These are phyloP conservation scores for Verticillium longisporum DNA, from an alignment of 2,329 filamentous ascomycete genomes.

Conservation along the genomic window DNA sequence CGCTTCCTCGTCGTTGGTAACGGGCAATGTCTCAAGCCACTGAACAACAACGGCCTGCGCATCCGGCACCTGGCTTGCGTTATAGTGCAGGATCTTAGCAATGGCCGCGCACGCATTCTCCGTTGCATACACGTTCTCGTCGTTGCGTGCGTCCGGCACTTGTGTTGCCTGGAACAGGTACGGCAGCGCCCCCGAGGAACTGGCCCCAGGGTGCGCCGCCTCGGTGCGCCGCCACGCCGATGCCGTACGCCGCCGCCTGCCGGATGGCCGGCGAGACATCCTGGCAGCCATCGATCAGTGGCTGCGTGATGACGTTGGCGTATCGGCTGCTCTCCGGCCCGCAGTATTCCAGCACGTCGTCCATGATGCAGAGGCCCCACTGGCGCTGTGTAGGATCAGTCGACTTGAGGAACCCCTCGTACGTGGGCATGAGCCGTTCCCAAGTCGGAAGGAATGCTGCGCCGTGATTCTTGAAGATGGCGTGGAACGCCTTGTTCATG, in stretches of 20 bases:
- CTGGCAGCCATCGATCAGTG: slow-evolving; percentile 77
- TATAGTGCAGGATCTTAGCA: slow-evolving; percentile 94
- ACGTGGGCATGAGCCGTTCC: slow-evolving; percentile 79
- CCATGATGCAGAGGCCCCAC: slow-evolving; percentile 98
- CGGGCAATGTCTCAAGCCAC: slow-evolving; percentile 87
- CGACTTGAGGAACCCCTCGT: slow-evolving; percentile 77
- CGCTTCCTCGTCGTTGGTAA: slow-evolving; percentile 93
- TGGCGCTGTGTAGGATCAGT: slow-evolving; percentile 85
- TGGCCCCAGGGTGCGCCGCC: slow-evolving; percentile 82
- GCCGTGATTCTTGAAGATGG: slow-evolving; percentile 96
- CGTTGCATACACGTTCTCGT: slow-evolving; percentile 94
- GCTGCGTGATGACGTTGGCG: slow-evolving; percentile 76
- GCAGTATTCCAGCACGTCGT: slow-evolving; percentile 96
- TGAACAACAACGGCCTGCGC: slow-evolving; percentile 68
- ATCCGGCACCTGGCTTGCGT: slow-evolving; percentile 68
- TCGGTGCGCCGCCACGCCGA: slow-evolving; percentile 90
- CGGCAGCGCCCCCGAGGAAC: slow-evolving; percentile 75
- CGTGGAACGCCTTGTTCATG: slow-evolving; percentile 99
- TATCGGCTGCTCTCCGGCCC: slow-evolving; percentile 84
- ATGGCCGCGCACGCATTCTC: slow-evolving; percentile 96
- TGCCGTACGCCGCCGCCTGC: slow-evolving; percentile 92
- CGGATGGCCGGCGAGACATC: slow-evolving; percentile 85
- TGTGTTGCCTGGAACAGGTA: slow-evolving; percentile 80
- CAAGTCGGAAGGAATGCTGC: slow-evolving; percentile 77
- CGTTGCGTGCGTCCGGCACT: slow-evolving; percentile 72